Base-by-base conservation (phyloP, 495 filamentous ascomycete genomes). In the Daldinia childiae region DNA sequence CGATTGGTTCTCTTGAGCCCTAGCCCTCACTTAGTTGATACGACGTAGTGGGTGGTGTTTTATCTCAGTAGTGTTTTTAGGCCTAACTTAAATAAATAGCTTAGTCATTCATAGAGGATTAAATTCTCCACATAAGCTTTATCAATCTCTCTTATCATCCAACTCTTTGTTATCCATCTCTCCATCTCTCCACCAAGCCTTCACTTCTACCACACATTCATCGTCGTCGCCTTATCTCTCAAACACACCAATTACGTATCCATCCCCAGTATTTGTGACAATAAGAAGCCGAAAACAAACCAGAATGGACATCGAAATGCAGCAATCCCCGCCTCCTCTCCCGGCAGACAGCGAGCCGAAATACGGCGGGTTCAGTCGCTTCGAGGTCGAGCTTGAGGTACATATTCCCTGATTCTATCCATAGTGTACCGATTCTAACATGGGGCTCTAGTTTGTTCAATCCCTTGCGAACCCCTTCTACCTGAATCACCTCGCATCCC, bases 401-500 rank as follows among this genome's bases (percentile, higher is more conserved):
- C 8, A 6, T 17, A 26, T 36, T 39, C 12, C 19, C 19, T 48
- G 8, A 15, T 54, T 1, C 15, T 6, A 8, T 30, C 27, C 17
- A 26, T 27, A 14, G 26, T 26, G n/a, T 81, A 79, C 5, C 82
- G 78, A 34, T 12, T 21, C 26, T 51, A 4, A 24, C 52, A 69
- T 3, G 1, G 4, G 9, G 4, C 32, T 15, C 8, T 80, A 96
- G 86, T 96, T 97, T 74, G 92, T 96, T 45, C 91, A 93, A 73
- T 88, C 90, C n/a, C 91, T 97, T 59, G 88, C 89, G 68, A 94
- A 94, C 74, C 93, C 93, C 0, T 85, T 86, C 76, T 96, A 97
- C 80, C 86, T 97, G 30, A 92, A 92, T 72, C 89, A 94, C 72
- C 89, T 97, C 17, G 93, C 91, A 2, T 86, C 89, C 36, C 89